Conservation (phyloP, 2,329 filamentous ascomycete genomes). For the Pseudogymnoascus sp. region DNA sequence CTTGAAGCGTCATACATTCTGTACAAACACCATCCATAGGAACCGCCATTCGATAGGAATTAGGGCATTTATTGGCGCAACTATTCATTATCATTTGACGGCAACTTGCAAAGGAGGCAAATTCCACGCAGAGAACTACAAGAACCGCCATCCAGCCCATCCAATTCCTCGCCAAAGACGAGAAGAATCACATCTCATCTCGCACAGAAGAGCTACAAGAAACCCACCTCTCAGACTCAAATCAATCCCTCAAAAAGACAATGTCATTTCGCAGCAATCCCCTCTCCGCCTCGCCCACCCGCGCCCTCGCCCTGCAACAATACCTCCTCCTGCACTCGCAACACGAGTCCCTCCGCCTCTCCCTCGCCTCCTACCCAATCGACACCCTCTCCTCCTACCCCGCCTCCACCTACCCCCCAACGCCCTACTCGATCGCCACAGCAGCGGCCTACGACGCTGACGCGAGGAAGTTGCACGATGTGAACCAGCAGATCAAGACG, state of each 20-base stretch:
- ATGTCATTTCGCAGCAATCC: slow-evolving; percentile 17
- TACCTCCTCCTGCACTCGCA: slow-evolving; percentile 31
- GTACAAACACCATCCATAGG: background rate
- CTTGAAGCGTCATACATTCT: slow-evolving; percentile 1
- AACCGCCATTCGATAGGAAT: background rate
- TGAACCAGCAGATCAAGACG: slow-evolving; percentile 46
- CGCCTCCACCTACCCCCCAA: background rate
- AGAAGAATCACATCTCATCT: background rate
- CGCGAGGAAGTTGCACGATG: slow-evolving; percentile 35
- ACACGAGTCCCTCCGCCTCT: slow-evolving; percentile 29
- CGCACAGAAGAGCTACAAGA: background rate
- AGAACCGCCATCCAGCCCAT: background rate
- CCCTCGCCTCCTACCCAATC: slow-evolving; percentile 19
- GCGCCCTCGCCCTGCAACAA: slow-evolving; percentile 30
- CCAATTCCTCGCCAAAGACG: background rate
- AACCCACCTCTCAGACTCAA: background rate
- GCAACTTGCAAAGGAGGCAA: background rate
- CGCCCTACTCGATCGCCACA: background rate
- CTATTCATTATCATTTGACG: background rate
- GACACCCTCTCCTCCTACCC: slow-evolving; percentile 11
- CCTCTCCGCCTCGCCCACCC: slow-evolving; percentile 21
- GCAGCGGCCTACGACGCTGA: slow-evolving; percentile 13
- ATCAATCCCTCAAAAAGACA: background rate
- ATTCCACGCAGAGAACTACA: background rate
- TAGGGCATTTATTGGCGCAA: no score